Evolutionary conservation across 2,329 filamentous ascomycete species (phyloP).

Genomic region (Aureobasidium sp.): DNA sequence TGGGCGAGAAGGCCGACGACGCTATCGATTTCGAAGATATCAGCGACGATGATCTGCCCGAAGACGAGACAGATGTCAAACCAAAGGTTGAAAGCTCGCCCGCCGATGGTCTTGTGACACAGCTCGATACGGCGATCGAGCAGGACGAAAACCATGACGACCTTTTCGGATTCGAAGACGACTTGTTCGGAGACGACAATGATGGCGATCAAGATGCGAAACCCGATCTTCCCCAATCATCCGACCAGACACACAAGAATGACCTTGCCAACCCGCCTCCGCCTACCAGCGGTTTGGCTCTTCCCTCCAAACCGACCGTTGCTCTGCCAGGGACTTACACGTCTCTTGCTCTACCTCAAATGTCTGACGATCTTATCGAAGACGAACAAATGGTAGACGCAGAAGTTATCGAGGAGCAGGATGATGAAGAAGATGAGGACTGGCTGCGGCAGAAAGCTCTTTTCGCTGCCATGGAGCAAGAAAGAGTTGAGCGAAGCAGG

Average conservation of each 20-base stretch:
- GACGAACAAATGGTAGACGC: constrained; percentile 9
- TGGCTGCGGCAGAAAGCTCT: constrained; percentile 26
- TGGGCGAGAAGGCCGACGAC: constrained; percentile 78
- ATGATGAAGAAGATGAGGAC: constrained; percentile 24
- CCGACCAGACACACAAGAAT: constrained; percentile 16
- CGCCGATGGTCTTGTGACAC: neutral
- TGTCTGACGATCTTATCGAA: constrained; percentile 4
- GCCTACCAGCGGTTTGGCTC: constrained; percentile 22
- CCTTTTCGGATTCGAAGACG: constrained; percentile 47
- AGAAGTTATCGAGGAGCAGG: constrained; percentile 22
- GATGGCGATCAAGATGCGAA: constrained; percentile 17
- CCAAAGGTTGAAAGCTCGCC: constrained; percentile 5
- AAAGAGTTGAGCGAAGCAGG: constrained; percentile 33
- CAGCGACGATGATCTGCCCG: constrained; percentile 81
- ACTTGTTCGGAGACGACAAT: constrained; percentile 60
- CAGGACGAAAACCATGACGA: constrained; percentile 12
- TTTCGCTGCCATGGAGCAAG: constrained; percentile 19
- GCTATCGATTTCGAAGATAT: constrained; percentile 89
- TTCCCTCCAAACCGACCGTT: constrained; percentile 21
- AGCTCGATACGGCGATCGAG: neutral
- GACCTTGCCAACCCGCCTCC: neutral
- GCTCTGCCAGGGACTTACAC: constrained; percentile 15
- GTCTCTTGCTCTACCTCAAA: constrained; percentile 8
- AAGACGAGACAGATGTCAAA: constrained; percentile 54
- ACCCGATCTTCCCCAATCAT: neutral